Percentiles rank a stretch among this genome's conserved stretches.
phyloP scores from a whole-genome alignment of 2,329 filamentous ascomycete genomes.

The Tolypocladium guangdongense region DNA sequence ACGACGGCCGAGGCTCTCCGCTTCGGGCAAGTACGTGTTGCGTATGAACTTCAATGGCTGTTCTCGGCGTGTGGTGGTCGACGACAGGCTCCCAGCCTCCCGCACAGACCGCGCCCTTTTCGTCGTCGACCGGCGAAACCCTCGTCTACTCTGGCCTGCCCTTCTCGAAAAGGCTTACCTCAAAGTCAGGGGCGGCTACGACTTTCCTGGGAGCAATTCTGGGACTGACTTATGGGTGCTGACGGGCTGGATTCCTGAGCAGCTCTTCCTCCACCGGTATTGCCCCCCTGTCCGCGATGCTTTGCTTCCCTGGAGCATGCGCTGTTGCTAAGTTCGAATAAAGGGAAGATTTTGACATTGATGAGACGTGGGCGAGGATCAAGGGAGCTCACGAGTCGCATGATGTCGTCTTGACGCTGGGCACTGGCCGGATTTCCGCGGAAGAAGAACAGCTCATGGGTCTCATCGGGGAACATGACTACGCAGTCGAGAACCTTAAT shows the following conservation, averaged over 20 bases:
- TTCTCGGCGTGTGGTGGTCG: conserved; percentile 75
- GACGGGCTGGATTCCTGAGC: conserved; percentile 94
- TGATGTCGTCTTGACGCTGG: conserved; percentile 79
- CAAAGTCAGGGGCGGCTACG: conserved; percentile 89
- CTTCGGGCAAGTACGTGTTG: conserved; percentile 81
- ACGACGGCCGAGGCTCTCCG: conserved; percentile 51
- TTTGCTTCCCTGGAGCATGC: neutral
- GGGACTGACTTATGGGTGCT: conserved; percentile 89
- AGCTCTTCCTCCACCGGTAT: conserved; percentile 75
- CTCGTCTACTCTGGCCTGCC: conserved; percentile 78
- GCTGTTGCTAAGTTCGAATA: neutral
- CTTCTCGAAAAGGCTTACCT: conserved; percentile 93
- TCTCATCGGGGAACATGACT: conserved; percentile 84
- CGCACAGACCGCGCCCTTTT: conserved; percentile 67
- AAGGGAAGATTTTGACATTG: conserved; percentile 67
- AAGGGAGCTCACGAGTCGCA: conserved; percentile 63
- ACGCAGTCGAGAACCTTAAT: conserved; percentile 77
- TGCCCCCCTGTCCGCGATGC: neutral
- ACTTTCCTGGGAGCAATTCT: conserved; percentile 95
- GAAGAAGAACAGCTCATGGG: conserved; percentile 73
- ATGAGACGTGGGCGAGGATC: conserved; percentile 68
- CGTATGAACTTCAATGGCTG: conserved; percentile 95
- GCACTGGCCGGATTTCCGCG: conserved; percentile 70
- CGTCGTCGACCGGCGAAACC: conserved; percentile 77
- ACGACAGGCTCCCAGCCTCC: conserved; percentile 76